A percentile compares a stretch with the other conserved stretches of the same genome.
phyloP scores from a whole-genome alignment of 805 yeast genomes.

The Kodamaea fukazawae region DNA sequence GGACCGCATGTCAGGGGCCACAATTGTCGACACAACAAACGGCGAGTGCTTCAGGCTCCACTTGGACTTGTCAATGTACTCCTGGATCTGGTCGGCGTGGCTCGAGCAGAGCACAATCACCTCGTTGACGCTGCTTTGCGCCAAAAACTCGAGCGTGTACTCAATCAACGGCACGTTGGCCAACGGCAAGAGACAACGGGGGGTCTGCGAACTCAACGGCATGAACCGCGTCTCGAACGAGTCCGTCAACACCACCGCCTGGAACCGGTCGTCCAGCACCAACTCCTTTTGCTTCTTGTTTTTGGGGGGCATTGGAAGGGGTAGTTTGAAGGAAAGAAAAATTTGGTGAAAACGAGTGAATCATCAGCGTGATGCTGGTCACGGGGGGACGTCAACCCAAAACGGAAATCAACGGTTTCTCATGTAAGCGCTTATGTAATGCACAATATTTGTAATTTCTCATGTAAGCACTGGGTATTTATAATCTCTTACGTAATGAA shows the following conservation, averaged over 20 bases:
- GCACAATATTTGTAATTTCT: too few relatives aligned
- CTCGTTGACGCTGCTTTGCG: conserved; percentile 85
- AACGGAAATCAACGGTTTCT: too few relatives aligned
- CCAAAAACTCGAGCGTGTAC: conserved; percentile 90
- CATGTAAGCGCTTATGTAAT: too few relatives aligned
- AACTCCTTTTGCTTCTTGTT: conserved; percentile 54
- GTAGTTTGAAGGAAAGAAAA: neutral
- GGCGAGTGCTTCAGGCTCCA: conserved; percentile 75
- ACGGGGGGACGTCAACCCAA: too few relatives aligned
- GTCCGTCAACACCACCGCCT: conserved; percentile 93
- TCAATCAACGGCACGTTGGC: conserved; percentile 94
- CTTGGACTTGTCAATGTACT: conserved; percentile 70
- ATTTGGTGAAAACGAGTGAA: neutral
- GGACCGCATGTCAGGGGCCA: conserved; percentile 82
- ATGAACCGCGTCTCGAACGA: conserved; percentile 88
- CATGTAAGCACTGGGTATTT: too few relatives aligned
- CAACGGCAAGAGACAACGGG: conserved; percentile 87
- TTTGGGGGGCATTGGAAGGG: conserved; percentile 45
- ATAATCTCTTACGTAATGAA: too few relatives aligned
- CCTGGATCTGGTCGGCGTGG: conserved; percentile 85
- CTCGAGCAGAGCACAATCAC: conserved; percentile 87
- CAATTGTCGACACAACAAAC: conserved; percentile 72
- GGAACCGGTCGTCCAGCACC: conserved; percentile 71
- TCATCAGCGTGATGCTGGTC: too few relatives aligned
- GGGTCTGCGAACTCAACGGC: conserved; percentile 84